phyloP scores from a whole-genome alignment of 2,329 filamentous ascomycete genomes.

The Tolypocladium amazonense region DNA sequence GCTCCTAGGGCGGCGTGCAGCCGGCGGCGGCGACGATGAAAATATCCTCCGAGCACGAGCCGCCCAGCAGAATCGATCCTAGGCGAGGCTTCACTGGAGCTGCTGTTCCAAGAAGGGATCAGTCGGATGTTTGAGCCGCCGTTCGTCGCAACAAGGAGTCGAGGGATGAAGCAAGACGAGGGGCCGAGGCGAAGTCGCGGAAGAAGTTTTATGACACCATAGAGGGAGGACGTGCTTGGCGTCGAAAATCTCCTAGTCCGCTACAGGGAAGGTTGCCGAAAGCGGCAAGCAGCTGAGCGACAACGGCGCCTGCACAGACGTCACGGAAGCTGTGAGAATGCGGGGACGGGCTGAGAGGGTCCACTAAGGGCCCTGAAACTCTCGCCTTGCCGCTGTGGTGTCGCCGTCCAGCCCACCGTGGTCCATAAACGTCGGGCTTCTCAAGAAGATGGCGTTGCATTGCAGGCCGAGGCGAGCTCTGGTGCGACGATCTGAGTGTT shows the following conservation, averaged over 20 bases:
- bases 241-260: neutral
- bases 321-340: neutral
- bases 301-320: neutral
- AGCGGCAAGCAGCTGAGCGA: neutral
- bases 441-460: neutral
- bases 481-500: no score
- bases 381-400: neutral
- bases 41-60: neutral
- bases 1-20: neutral
- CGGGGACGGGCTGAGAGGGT: neutral
- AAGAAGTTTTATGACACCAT: neutral
- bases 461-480: neutral
- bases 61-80: neutral
- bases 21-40: neutral
- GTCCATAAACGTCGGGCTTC: neutral
- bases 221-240: neutral
- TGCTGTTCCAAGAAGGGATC: neutral
- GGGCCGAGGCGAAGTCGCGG: neutral
- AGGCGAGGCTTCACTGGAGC: neutral
- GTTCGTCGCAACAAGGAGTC: neutral
- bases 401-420: neutral
- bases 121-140: neutral
- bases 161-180: neutral
- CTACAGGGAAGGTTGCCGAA: neutral
- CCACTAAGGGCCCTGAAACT: neutral